A percentile compares a stretch with the other conserved stretches of the same genome.
Conservation (phyloP, 768 basidiomycete species). For the Termitomyces sp. region DNA sequence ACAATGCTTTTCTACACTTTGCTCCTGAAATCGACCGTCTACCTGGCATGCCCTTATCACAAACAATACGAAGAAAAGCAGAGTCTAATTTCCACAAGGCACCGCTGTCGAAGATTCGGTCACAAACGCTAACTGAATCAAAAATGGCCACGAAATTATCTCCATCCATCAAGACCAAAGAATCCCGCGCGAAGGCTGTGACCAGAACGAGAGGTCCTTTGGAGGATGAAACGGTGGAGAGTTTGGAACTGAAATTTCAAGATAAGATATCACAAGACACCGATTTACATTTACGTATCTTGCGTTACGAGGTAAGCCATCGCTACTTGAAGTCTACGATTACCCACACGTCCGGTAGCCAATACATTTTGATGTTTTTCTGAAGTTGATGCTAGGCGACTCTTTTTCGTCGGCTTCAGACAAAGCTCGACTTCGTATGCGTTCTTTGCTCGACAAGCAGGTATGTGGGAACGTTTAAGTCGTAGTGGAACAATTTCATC, state of each 20-base stretch:
- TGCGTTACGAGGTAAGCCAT: constrained; percentile 58
- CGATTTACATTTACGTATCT: constrained; percentile 46
- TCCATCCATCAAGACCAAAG: background rate
- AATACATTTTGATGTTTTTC: constrained; percentile 49
- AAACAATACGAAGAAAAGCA: background rate
- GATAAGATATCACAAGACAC: constrained; percentile 37
- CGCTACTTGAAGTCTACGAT: too few species aligned
- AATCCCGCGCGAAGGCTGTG: constrained; percentile 8
- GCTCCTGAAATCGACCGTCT: constrained; percentile 17
- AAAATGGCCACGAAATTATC: background rate
- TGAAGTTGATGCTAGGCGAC: constrained; percentile 33
- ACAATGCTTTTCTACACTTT: constrained; percentile 30
- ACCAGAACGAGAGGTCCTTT: constrained; percentile 12
- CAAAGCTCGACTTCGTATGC: constrained; percentile 34
- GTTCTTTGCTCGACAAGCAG: constrained; percentile 51
- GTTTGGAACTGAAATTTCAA: constrained; percentile 38
- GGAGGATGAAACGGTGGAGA: constrained; percentile 25
- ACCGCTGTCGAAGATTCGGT: background rate
- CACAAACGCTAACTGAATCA: background rate
- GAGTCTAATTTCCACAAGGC: background rate
- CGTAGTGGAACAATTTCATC: background rate
- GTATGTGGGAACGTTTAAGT: constrained; percentile 23
- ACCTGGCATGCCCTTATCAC: background rate
- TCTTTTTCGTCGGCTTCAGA: constrained; percentile 13
- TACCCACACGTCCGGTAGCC: constrained; percentile 33